Evolutionary conservation across 129 eudicot species (phyloP), one percentile per base, ranked within the genome.

Genomic region (Smallanthus sonchifolius): DNA sequence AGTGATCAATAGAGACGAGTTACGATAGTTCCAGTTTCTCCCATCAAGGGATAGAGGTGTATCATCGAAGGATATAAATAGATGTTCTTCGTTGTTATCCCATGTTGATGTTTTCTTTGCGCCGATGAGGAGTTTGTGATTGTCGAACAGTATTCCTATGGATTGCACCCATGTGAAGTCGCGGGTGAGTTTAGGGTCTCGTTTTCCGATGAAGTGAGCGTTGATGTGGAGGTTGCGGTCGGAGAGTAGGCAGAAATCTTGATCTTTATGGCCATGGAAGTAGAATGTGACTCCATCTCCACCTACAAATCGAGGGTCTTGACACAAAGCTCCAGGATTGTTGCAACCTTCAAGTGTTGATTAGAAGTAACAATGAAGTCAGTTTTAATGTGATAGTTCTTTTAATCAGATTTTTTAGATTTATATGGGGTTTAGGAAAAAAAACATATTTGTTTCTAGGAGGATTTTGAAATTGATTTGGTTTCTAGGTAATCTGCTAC

Each of bases 101-200:
- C 89, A 81, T 2, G 3, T 79, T 0, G 86, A 75, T 44, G 89
- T 79, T 36, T 51, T 62, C 73, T 82, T 66, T 43, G 82, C 86
- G 4, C 72, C 73, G 1, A 85, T 67, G 0, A 82, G 69, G 38
- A 82, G 71, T 62, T 82, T 75, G 82, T 82, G 89, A 30, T 75
- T 57, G 71, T 85, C 78, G 65, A 79, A 85, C 38, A 79, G 2
- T 14, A 85, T 49, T 67, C 86, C 84, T 3, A 85, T 30, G 19
- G 84, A 75, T 75, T 82, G 86, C 5, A 85, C 89, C 89, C 89
- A 82, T 14, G 89, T 85, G 77, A 65, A 85, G 77, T 85, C 89
- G 1, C 86, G 72, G 4, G 54, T 72, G 40, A 82, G 79, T 48
- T 61, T 75, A 30, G 86, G 86, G 69, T 75, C 73, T 32, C 84